Evolutionary conservation across 2,329 filamentous ascomycete genomes (phyloP).

Genomic region (Paraphoma sp.): DNA sequence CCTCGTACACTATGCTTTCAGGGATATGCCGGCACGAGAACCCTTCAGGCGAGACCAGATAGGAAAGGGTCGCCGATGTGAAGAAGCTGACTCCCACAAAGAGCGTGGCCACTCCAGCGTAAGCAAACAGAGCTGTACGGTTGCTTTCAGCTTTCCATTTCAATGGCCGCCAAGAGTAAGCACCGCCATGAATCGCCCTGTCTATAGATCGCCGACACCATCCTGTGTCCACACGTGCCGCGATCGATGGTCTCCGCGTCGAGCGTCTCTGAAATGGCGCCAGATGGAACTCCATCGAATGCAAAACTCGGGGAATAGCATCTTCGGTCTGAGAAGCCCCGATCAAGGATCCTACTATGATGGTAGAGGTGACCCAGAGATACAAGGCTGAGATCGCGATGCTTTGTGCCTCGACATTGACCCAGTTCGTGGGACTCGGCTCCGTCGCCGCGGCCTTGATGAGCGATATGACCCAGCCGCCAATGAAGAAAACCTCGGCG

Average conservation of each 20-base stretch:
- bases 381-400: slow-evolving; percentile 26
- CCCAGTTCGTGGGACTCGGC: slow-evolving; percentile 22
- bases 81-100: slow-evolving; percentile 17
- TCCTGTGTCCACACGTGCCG: slow-evolving; percentile 4
- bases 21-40: slow-evolving; percentile 20
- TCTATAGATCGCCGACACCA: slow-evolving; percentile 16
- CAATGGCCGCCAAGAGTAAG: slow-evolving; percentile 20
- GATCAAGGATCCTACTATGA: slow-evolving; percentile 19
- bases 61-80: slow-evolving; percentile 18
- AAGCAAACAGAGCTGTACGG: slow-evolving; percentile 2
- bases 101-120: slow-evolving; percentile 3
- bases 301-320: slow-evolving; percentile 22
- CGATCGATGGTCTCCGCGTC: slow-evolving; percentile 13
- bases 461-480: slow-evolving; percentile 24
- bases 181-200: slow-evolving; percentile 18
- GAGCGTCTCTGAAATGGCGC: neutral
- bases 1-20: slow-evolving; percentile 22
- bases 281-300: slow-evolving; percentile 19
- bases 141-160: slow-evolving; percentile 14
- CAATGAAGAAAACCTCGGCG: slow-evolving; percentile 24
- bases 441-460: slow-evolving; percentile 23
- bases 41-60: slow-evolving; percentile 18
- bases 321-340: slow-evolving; percentile 24
- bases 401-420: slow-evolving; percentile 23
- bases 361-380: slow-evolving; percentile 24